These are phyloP conservation scores for Bertia moriformis DNA, from an alignment of 2,329 filamentous ascomycete species.

Conservation along the genomic window DNA sequence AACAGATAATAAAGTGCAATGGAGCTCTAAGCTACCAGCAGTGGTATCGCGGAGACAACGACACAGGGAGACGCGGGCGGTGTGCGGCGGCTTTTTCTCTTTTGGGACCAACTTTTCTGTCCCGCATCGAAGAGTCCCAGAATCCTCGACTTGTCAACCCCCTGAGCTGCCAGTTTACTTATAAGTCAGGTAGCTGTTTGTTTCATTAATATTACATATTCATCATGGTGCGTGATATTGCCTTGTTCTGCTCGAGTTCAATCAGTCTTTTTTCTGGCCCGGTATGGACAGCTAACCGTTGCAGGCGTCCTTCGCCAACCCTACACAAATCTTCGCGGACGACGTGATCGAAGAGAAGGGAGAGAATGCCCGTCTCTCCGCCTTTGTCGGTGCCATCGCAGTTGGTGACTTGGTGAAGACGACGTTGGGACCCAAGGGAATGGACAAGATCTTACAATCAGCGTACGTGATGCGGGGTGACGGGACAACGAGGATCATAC, in stretches of 20 bases:
- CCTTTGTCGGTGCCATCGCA: conserved; percentile 94
- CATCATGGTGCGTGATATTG: not conserved
- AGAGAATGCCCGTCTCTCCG: conserved; percentile 95
- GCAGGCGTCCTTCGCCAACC: conserved; percentile 49
- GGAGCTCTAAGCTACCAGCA: too few species aligned
- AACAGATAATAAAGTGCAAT: too few species aligned
- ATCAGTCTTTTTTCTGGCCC: too few species aligned
- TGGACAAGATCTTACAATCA: conserved; percentile 97
- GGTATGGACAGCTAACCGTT: not conserved
- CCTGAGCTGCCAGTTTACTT: not conserved
- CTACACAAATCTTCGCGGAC: conserved; percentile 95
- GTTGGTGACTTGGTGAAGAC: conserved; percentile 96
- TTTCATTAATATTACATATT: not conserved
- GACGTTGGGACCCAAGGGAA: conserved; percentile 90
- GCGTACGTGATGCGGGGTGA: conserved; percentile 43
- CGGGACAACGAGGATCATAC: not conserved
- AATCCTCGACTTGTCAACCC: not conserved
- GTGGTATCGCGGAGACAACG: too few species aligned
- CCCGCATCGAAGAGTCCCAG: not conserved
- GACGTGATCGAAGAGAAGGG: conserved; percentile 96
- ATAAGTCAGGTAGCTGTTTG: not conserved
- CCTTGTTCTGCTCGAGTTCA: not conserved
- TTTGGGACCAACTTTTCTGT: not conserved
- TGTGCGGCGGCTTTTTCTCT: too few species aligned
- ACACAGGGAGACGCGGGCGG: too few species aligned